Evolutionary conservation across 2,329 filamentous ascomycete genomes (phyloP).

Genomic region (Scleromitrula shiraiana): DNA sequence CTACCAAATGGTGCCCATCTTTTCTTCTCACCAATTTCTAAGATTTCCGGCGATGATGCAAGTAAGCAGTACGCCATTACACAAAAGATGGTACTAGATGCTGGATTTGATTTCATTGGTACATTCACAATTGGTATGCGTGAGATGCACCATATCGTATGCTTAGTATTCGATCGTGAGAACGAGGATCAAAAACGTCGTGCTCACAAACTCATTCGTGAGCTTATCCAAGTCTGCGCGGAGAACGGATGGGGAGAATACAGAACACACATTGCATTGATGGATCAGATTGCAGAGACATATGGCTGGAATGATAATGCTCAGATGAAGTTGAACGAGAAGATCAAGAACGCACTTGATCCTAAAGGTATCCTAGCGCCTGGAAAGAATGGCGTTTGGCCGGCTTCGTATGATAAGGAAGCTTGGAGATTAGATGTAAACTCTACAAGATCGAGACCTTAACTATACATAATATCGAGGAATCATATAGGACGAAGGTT

Average conservation of each 20-base stretch:
- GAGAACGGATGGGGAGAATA: constrained; percentile 38
- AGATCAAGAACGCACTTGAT: constrained; percentile 39
- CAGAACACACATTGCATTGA: constrained; percentile 38
- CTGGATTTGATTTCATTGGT: constrained; percentile 43
- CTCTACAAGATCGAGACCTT: too few species aligned
- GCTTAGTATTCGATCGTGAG: constrained; percentile 43
- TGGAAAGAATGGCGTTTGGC: constrained; percentile 35
- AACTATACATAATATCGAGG: too few species aligned
- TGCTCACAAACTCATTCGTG: constrained; percentile 33
- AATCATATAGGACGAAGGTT: too few species aligned
- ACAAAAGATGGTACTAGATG: constrained; percentile 32
- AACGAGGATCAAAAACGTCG: constrained; percentile 33
- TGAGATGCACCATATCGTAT: constrained; percentile 49
- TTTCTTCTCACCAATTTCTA: constrained; percentile 45
- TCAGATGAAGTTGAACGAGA: constrained; percentile 36
- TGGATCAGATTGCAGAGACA: constrained; percentile 38
- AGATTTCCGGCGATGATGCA: constrained; percentile 40
- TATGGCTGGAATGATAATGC: constrained; percentile 37
- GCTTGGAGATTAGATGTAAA: constrained; percentile 5
- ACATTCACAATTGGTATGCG: constrained; percentile 41
- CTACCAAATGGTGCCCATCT: constrained; percentile 43
- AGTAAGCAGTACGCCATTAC: constrained; percentile 37
- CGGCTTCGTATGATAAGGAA: constrained; percentile 10
- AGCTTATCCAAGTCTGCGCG: constrained; percentile 34
- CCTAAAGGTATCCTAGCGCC: constrained; percentile 40